Conservation (phyloP, 2,329 filamentous ascomycete species). For the Monilinia aucupariae region DNA sequence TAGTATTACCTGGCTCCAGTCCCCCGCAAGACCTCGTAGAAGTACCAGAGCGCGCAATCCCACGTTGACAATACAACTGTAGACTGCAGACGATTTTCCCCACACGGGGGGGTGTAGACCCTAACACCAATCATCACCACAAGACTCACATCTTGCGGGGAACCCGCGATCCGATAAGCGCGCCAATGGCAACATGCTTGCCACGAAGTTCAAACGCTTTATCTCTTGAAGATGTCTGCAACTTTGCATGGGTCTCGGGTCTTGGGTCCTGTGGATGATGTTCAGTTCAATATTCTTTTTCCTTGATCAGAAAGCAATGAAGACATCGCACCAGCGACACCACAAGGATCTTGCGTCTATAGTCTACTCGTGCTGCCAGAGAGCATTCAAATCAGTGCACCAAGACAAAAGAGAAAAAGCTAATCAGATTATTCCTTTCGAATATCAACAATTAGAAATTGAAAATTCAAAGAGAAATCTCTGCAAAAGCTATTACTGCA, state of each 20-base stretch:
- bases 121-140: background rate
- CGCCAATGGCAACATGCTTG: background rate
- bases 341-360: too few relatives aligned
- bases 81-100: background rate
- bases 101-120: background rate
- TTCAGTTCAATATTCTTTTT: background rate
- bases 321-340: too few relatives aligned
- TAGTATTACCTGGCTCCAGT: background rate
- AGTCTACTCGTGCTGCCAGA: too few relatives aligned
- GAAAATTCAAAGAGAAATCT: too few relatives aligned
- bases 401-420: too few relatives aligned
- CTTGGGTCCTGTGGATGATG: background rate
- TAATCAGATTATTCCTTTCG: too few relatives aligned
- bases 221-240: background rate
- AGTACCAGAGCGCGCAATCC: background rate
- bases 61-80: background rate
- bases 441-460: too few relatives aligned
- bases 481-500: too few relatives aligned
- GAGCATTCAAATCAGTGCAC: too few relatives aligned
- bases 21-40: background rate
- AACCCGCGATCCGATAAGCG: too few relatives aligned
- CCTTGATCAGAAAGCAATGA: background rate
- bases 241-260: background rate
- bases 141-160: too few relatives aligned
- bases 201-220: too few relatives aligned